Base-by-base conservation (phyloP, 768 basidiomycete species). In the Boletus sensibilis region DNA sequence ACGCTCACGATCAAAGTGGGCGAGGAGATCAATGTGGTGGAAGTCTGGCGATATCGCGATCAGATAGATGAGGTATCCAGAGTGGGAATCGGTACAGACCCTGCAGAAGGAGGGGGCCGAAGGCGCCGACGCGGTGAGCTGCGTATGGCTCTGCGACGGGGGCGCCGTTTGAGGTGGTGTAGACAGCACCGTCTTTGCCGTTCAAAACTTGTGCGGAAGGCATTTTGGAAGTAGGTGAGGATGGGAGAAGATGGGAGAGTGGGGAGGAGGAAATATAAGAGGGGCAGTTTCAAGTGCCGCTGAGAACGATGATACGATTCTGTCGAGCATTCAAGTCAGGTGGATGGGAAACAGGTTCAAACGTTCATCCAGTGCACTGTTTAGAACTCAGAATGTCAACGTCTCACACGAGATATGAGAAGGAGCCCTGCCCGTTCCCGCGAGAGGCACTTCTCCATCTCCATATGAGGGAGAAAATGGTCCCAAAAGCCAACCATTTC, bases 1-100 rank as follows among this genome's bases (percentile, higher is more conserved):
- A 70, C 96, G 89, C 74, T 97, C 94, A 57, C 92, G 87, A 72
- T 92, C 91, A 65, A 95, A 94, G 78, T 96, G 94, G 16, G 92
- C 87, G 59, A 98, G 84, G 47, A 89, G 78, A 75, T 94, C 92
- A 68, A 95, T 87, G 74, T 90, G 85, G 73, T 92, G 87, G 78
- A 92, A 93, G 71, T 94, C 91, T 90, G 57, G 53, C 13, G n/a
- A 29, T 37, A 29, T 20, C 53, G 41, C 45, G 54, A 61, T 68
- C 40, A 72, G 56, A 29, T 42, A 47, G 50, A 51, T 53, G 21
- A 57, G 16, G 23, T 20, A 42, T 37, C 21, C 18, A 29, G 20
- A 18, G 23, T 53, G 6, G 20, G 27, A 39, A 54, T 42, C n/a
- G 8, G 9, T 7, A 72, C 78, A 25, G 53, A 88, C 90, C 93